These are phyloP conservation scores for Coemansia sp. DNA, from an alignment of 192 early-diverging fungal species.

Conservation along the genomic window DNA sequence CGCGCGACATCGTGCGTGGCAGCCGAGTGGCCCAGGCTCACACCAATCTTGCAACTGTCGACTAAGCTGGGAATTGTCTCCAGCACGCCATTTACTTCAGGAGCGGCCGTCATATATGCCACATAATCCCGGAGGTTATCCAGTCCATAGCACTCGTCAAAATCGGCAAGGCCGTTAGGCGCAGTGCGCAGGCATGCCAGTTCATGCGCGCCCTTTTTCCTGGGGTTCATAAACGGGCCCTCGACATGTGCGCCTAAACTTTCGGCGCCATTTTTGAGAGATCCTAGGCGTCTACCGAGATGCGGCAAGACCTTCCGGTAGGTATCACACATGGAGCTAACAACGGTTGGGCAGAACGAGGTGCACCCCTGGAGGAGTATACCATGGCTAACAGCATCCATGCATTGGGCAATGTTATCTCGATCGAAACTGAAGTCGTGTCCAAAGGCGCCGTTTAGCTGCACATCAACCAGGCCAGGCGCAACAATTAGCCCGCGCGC, in stretches of 20 bases:
- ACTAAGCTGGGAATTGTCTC: constrained; percentile 59
- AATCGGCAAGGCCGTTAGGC: constrained; percentile 58
- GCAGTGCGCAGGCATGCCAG: constrained; percentile 49
- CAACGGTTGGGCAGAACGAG: constrained; percentile 68
- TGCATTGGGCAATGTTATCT: constrained; percentile 52
- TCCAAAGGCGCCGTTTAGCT: constrained; percentile 75
- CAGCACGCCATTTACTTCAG: constrained; percentile 65
- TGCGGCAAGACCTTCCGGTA: constrained; percentile 55
- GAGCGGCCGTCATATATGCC: constrained; percentile 65
- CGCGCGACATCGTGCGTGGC: constrained; percentile 55
- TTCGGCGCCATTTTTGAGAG: constrained; percentile 57
- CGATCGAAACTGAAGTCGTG: constrained; percentile 60
- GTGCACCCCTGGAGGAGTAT: constrained; percentile 69
- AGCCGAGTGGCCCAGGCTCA: constrained; percentile 60
- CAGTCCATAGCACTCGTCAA: constrained; percentile 60
- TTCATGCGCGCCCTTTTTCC: constrained; percentile 69
- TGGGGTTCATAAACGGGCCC: constrained; percentile 58
- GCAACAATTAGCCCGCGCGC: constrained; percentile 61
- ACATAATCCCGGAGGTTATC: constrained; percentile 45
- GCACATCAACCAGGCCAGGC: constrained; percentile 68
- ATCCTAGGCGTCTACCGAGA: constrained; percentile 57
- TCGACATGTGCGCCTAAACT: constrained; percentile 57
- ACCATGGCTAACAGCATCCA: constrained; percentile 61
- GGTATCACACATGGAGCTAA: constrained; percentile 59
- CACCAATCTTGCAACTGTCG: constrained; percentile 53